Base-by-base conservation (phyloP, 495 filamentous ascomycete species). In the Cryomyces minteri region DNA sequence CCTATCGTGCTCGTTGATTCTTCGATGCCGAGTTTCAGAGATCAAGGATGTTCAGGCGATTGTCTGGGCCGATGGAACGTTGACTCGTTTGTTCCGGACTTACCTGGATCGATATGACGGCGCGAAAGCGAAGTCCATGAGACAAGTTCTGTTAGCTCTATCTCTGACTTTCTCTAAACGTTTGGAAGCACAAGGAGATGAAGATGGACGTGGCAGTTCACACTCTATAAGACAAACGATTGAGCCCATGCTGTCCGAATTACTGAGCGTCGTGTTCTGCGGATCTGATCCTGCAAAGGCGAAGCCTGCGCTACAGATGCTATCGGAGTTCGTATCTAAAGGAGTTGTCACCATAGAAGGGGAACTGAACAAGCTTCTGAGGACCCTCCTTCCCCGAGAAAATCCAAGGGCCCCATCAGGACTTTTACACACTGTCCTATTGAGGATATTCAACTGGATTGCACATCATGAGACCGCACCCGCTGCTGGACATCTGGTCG, bases 91-190 rank as follows among this genome's bases (percentile, higher is more conserved):
- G 4, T 84, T 90, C 54, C 62, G 76, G 10, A 74, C 82, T 42
- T 88, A 77, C 51, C 63, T 93, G 48, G 69, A 76, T 46, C 80
- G 76, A 62, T 84, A 75, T 49, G 80, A 88, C 50, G 73, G 76
- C 51, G 72, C 80, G 33, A 79, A 79, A 47, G 70, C 79, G 29
- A 80, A 85, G 43, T 77, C 82, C 31, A 71, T 87, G 70, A 77
- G 77, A 55, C 79, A 84, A 50, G 66, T 88, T 0, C 43, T 40
- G 30, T 12, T 18, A 4, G 11, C 37, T 25, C 36, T 40, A 10
- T 40, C 32, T 12, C n/a, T 7, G 6, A 25, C 10, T 7, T 29
- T 10, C 11, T 37, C 25, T n/a, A 41, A 6, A 43, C 18, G 2
- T 25, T 25, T 2, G 18, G 18, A 25, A 25, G 18, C 18, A 25